Evolutionary conservation across 768 basidiomycete species (phyloP).

Genomic region (Leccinum obscurum): DNA sequence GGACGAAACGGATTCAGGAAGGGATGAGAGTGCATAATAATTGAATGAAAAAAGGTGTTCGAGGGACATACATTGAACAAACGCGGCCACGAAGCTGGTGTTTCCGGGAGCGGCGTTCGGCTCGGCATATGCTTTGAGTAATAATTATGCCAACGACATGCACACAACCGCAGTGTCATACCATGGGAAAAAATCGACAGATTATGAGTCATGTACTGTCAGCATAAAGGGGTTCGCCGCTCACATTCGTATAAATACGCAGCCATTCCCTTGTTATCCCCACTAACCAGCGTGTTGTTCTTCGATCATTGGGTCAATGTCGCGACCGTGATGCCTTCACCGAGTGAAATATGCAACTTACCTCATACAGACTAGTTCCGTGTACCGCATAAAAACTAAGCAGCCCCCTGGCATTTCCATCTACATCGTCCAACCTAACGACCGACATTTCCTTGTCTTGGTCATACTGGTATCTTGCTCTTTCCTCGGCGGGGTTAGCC

Average conservation of each 20-base stretch:
- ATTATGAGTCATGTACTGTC: background rate
- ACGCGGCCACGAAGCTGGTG: conserved; percentile 70
- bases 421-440: conserved; percentile 59
- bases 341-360: conserved; percentile 21
- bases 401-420: conserved; percentile 62
- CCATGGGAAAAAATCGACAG: background rate
- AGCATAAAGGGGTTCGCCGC: too few relatives aligned
- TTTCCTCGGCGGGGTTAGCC: conserved; percentile 71
- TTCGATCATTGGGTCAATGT: conserved; percentile 26
- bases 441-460: conserved; percentile 76
- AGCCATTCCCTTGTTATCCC: conserved; percentile 87
- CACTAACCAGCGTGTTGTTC: conserved; percentile 82
- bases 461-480: conserved; percentile 64
- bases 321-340: background rate
- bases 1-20: background rate
- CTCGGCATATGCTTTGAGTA: conserved; percentile 53
- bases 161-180: background rate
- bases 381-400: conserved; percentile 79
- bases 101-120: conserved; percentile 68
- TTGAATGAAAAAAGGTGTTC: background rate
- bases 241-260: conserved; percentile 74
- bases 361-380: conserved; percentile 78
- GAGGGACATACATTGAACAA: conserved; percentile 59
- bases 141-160: background rate
- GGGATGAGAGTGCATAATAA: background rate